Evolutionary conservation across 2,329 filamentous ascomycete species (phyloP).

Genomic region (Apiospora malaysiana): DNA sequence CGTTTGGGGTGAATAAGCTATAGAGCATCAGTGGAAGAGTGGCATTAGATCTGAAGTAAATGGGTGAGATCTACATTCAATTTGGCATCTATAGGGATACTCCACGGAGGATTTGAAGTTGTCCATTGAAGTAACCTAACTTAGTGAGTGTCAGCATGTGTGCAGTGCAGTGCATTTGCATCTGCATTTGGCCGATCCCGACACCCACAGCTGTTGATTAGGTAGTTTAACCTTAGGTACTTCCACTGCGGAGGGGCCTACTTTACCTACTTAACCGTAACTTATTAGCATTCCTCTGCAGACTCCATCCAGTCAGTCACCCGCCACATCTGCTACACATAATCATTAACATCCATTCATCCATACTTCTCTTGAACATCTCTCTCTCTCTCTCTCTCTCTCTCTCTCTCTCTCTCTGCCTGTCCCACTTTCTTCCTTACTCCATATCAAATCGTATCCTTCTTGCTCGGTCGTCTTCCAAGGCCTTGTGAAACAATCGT

Average conservation of each 20-base stretch:
- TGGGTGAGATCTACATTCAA: background rate
- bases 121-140: no score
- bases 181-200: background rate
- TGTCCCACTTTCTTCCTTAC: background rate
- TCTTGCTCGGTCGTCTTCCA: background rate
- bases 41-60: background rate
- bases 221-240: background rate
- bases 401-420: background rate
- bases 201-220: background rate
- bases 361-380: no score
- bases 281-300: background rate
- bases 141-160: background rate
- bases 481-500: background rate
- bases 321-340: constrained; percentile 1
- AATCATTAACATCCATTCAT: no score
- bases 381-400: background rate
- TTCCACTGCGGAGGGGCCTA: background rate
- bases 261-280: background rate
- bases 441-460: background rate
- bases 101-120: no score
- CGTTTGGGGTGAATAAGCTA: background rate
- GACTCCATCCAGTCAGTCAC: background rate
- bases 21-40: background rate
- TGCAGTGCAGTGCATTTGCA: background rate
- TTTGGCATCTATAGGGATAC: background rate